Evolutionary conservation across 2,329 filamentous ascomycete genomes (phyloP), one percentile per base, ranked within the genome.

Genomic region (Pseudocercospora fuligena): DNA sequence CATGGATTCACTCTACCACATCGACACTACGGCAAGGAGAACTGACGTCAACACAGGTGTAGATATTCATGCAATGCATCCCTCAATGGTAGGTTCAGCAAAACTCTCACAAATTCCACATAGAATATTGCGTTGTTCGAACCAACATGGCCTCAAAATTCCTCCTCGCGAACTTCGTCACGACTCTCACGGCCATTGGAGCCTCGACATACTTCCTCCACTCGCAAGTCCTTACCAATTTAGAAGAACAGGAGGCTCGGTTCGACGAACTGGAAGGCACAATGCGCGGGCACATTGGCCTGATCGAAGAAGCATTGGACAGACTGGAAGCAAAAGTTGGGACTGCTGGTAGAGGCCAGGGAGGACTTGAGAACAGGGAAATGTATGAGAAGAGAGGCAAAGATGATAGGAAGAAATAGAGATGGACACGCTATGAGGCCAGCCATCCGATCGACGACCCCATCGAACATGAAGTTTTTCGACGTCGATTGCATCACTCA

Each of bases 191-290:
- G 11, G 68, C 68, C 1, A 72, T 69, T 8, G 64, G 64, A 33
- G 65, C 56, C 27, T 63, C 68, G 4, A 72, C 70, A 29, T 66
- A 66, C 23, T 64, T 66, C 46, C 64, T 72, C 16, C 66, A 68
- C 36, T 63, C 57, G 25, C 67, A 72, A 23, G 61, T 72, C 12
- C 73, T 79, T 29, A 79, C 80, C 73, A 82, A 82, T 63, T 76
- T 82, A 4, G 78, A 83, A 73, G 81, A 84, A 67, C 79, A 82
- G 69, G 82, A 84, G 74, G 82, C 82, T 2, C 79, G 81, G 9
- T 77, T 83, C 69, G 81, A 84, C 60, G 81, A 83, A 63, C 76
- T 84, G 2, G 82, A 84, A 69, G 81, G 82, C 6, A 84, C 82
- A 14, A 66, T 84, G 40, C 70, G 82, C 64, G 82, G 81, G 2